Percentiles rank a stretch among this genome's conserved stretches.
These are phyloP conservation scores for Aspergillus spinulosporus DNA, from an alignment of 2,329 filamentous ascomycete genomes.

Conservation along the genomic window DNA sequence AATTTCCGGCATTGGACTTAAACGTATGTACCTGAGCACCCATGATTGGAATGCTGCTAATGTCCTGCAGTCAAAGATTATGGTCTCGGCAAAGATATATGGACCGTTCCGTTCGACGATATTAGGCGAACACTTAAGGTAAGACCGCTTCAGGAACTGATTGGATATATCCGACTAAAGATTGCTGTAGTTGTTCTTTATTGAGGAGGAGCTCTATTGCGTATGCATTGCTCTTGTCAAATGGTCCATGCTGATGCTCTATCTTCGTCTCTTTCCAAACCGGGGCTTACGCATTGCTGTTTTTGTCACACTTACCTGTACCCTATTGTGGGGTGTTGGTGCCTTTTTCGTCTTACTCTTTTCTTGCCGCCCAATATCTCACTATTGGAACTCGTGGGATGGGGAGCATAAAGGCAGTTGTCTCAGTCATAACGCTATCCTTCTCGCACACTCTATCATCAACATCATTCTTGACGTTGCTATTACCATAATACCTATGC, in stretches of 20 bases:
- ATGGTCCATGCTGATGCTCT: slow-evolving; percentile 5
- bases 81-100: slow-evolving; percentile 11
- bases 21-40: neutral
- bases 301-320: neutral
- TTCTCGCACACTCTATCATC: slow-evolving; percentile 3
- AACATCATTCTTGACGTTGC: slow-evolving; percentile 10
- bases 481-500: slow-evolving; percentile 1
- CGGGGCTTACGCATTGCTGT: neutral
- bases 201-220: slow-evolving; percentile 9
- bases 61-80: neutral
- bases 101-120: slow-evolving; percentile 8
- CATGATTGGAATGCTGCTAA: neutral
- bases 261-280: slow-evolving; percentile 10
- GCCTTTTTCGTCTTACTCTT: slow-evolving; percentile 3
- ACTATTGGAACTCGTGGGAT: slow-evolving; percentile 10
- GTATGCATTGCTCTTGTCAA: slow-evolving; percentile 4
- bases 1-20: slow-evolving; percentile 1
- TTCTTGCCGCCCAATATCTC: slow-evolving; percentile 2
- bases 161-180: neutral
- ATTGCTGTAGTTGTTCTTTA: slow-evolving; percentile 5
- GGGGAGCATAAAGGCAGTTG: slow-evolving; percentile 6
- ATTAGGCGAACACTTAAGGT: slow-evolving; percentile 6
- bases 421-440: slow-evolving; percentile 1
- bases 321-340: neutral
- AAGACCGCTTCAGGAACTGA: neutral